Percentiles rank a stretch among this genome's conserved stretches.
These are phyloP conservation scores for Cordyceps tenuipes DNA, from an alignment of 2,329 filamentous ascomycete species.

Conservation along the genomic window DNA sequence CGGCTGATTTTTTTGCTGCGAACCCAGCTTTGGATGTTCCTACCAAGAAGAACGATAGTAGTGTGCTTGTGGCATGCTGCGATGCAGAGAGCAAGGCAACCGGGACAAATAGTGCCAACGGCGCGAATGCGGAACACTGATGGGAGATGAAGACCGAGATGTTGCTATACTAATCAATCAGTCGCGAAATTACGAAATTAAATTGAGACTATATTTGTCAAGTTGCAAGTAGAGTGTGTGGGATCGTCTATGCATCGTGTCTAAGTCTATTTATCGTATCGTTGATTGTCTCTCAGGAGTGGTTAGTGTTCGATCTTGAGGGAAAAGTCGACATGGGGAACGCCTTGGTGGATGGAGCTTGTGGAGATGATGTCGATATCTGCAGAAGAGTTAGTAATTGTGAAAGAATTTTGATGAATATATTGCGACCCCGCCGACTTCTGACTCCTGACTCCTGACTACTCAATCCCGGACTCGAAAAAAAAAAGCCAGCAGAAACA, in stretches of 20 bases:
- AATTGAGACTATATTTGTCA: too few species aligned
- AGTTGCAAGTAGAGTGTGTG: constrained; percentile 4
- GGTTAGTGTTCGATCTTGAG: constrained; percentile 62
- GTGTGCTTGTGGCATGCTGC: constrained; percentile 32
- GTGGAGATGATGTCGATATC: constrained; percentile 96
- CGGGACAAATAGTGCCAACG: not conserved
- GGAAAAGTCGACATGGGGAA: constrained; percentile 89
- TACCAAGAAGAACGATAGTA: constrained; percentile 26
- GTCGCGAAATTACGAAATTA: too few species aligned
- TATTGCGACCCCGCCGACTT: not conserved
- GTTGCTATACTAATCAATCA: too few species aligned
- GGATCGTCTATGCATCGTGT: not conserved
- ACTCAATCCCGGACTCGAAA: not conserved
- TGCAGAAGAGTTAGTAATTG: constrained; percentile 19
- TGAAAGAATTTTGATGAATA: not conserved
- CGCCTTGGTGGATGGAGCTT: constrained; percentile 93
- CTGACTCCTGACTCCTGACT: too few species aligned
- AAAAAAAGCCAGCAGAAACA: not conserved
- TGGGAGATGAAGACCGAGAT: not conserved
- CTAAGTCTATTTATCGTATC: constrained; percentile 4
- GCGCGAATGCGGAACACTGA: constrained; percentile 18
- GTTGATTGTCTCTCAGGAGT: constrained; percentile 3
- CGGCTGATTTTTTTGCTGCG: constrained; percentile 37
- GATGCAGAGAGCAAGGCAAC: constrained; percentile 6
- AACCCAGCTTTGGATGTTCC: constrained; percentile 39